phyloP scores from a whole-genome alignment of 805 yeast genomes.

The Candida dajiaensis region DNA sequence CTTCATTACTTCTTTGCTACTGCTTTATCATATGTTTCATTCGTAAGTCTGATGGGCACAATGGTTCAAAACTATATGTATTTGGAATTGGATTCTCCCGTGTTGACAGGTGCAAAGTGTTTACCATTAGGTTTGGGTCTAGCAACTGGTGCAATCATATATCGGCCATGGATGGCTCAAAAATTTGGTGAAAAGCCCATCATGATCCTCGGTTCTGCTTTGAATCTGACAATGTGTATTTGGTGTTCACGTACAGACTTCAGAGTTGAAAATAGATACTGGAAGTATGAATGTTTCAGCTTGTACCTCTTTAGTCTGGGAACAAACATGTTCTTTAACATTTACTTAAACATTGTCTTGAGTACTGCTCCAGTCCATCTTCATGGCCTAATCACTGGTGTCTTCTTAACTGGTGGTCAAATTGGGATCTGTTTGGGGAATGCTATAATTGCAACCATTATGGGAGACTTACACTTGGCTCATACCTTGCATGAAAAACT shows the following conservation, averaged over 20 bases:
- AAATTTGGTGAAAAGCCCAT: constrained; percentile 20
- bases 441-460: constrained; percentile 23
- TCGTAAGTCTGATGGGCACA: constrained; percentile 18
- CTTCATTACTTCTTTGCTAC: constrained; percentile 17
- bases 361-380: constrained; percentile 30
- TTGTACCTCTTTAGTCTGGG: constrained; percentile 23
- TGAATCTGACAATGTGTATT: constrained; percentile 2
- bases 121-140: constrained; percentile 30
- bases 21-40: constrained; percentile 16
- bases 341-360: constrained; percentile 28
- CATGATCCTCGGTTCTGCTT: constrained; percentile 10
- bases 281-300: constrained; percentile 27
- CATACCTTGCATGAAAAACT: not conserved
- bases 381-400: constrained; percentile 35
- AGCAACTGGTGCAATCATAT: constrained; percentile 23
- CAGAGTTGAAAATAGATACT: constrained; percentile 16
- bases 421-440: constrained; percentile 27
- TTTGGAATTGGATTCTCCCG: constrained; percentile 24
- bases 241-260: constrained; percentile 21
- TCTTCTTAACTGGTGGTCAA: constrained; percentile 31
- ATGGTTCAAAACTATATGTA: constrained; percentile 24
- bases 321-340: constrained; percentile 28
- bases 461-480: constrained; percentile 17
- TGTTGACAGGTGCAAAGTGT: constrained; percentile 32
- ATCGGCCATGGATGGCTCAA: constrained; percentile 16